Conservation (phyloP, 805 yeast species). For the Lachancea lanzarotensis region DNA sequence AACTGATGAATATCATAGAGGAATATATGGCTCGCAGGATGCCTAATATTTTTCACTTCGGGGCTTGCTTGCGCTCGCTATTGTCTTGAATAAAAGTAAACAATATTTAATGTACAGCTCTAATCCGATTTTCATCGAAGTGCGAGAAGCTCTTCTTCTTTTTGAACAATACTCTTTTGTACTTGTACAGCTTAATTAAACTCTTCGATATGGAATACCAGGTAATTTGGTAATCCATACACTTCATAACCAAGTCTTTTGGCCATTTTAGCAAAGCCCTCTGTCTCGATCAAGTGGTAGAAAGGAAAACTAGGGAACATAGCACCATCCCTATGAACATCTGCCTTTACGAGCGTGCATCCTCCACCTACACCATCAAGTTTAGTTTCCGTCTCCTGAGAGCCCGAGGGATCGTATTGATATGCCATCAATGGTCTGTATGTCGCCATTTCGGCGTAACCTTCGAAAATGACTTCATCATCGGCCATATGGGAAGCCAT, state of each 20-base stretch:
- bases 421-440: slow-evolving; percentile 93
- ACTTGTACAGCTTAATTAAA: not conserved
- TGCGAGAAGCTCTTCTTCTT: not conserved
- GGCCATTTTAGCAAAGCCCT: slow-evolving; percentile 98
- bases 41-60: too few relatives aligned
- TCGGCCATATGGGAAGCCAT: slow-evolving; percentile 68
- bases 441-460: slow-evolving; percentile 88
- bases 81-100: not conserved
- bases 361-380: slow-evolving; percentile 99
- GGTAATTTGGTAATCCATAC: slow-evolving; percentile 87
- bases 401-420: slow-evolving; percentile 63
- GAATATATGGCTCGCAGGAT: not conserved
- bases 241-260: slow-evolving; percentile 87
- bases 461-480: slow-evolving; percentile 93
- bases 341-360: slow-evolving; percentile 91
- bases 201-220: slow-evolving; percentile 88
- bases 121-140: not conserved
- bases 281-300: slow-evolving; percentile 94
- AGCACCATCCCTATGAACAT: slow-evolving; percentile 98
- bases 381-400: slow-evolving; percentile 60
- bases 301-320: slow-evolving; percentile 99
- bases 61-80: too few relatives aligned
- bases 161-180: too few relatives aligned
- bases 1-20: slow-evolving; percentile 19
- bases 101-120: not conserved